Evolutionary conservation across 306 rosid species (phyloP).

Genomic region (Glycine latifolia): DNA sequence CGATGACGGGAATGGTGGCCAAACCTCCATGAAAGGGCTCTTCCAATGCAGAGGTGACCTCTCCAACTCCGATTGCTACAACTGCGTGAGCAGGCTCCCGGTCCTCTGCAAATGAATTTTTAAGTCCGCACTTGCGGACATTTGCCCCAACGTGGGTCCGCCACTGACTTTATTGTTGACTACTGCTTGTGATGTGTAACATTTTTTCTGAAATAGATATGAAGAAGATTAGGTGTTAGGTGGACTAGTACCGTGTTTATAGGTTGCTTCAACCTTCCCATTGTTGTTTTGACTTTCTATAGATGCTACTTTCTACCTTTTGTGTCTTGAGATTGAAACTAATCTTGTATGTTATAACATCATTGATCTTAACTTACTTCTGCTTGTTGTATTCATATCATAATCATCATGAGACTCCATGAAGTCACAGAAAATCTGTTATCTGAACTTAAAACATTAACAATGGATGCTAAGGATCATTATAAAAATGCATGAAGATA

Average conservation of each 20-base stretch:
- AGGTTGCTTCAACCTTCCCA: slow-evolving; percentile 1
- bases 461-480: neutral
- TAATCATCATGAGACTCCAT: neutral
- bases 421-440: neutral
- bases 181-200: neutral
- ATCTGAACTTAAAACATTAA: slow-evolving; percentile 8
- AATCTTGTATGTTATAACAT: neutral
- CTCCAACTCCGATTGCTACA: too few species aligned
- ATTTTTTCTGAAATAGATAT: neutral
- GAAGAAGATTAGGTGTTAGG: neutral
- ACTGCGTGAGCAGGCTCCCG: too few species aligned
- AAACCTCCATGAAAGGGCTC: too few species aligned
- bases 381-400: neutral
- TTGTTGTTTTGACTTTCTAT: neutral
- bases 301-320: neutral
- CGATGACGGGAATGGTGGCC: too few species aligned
- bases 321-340: neutral
- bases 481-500: neutral
- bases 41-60: too few species aligned
- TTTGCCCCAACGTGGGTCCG: too few species aligned
- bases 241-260: neutral
- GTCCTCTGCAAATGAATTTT: too few species aligned
- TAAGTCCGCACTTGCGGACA: too few species aligned
- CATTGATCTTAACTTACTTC: neutral
- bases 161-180: neutral